phyloP scores from a whole-genome alignment of 768 basidiomycete genomes.

The Hericium erinaceus region DNA sequence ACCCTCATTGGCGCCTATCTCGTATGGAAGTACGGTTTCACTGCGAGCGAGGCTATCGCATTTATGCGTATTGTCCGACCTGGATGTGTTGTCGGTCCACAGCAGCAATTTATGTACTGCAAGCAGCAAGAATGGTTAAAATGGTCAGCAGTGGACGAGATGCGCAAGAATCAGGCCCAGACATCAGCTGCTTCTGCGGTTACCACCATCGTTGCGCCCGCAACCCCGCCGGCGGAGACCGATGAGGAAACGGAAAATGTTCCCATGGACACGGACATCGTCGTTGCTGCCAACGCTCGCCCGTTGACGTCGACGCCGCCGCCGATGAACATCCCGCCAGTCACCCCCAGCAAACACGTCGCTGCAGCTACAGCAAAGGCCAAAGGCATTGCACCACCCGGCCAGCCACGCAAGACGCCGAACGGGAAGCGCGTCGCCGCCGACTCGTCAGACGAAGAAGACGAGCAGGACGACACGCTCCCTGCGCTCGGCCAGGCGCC shows the following conservation, averaged over 20 bases:
- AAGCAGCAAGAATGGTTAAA: conserved; percentile 92
- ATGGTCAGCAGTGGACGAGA: conserved; percentile 85
- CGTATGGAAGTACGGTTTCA: conserved; percentile 98
- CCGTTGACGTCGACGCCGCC: conserved; percentile 13
- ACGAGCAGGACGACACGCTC: conserved; percentile 49
- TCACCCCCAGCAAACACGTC: conserved; percentile 75
- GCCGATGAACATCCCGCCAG: conserved; percentile 42
- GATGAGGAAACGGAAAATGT: conserved; percentile 41
- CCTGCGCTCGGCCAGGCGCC: conserved; percentile 45
- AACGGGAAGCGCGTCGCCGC: conserved; percentile 59
- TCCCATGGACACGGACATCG: conserved; percentile 17
- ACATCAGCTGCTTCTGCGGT: conserved; percentile 27
- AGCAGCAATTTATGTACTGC: conserved; percentile 91
- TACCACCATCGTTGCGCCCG: conserved; percentile 54
- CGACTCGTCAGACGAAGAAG: conserved; percentile 63
- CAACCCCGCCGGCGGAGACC: conserved; percentile 71
- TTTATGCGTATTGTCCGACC: conserved; percentile 98
- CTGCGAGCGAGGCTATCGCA: conserved; percentile 90
- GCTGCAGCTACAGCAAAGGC: conserved; percentile 63
- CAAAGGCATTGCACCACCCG: conserved; percentile 63
- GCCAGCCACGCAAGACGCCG: conserved; percentile 85
- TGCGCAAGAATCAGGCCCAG: conserved; percentile 36
- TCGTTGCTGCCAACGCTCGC: conserved; percentile 27
- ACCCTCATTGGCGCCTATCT: conserved; percentile 96
- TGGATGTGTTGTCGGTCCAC: conserved; percentile 85